phyloP scores from a whole-genome alignment of 768 basidiomycete species.

The Naganishia onofrii region DNA sequence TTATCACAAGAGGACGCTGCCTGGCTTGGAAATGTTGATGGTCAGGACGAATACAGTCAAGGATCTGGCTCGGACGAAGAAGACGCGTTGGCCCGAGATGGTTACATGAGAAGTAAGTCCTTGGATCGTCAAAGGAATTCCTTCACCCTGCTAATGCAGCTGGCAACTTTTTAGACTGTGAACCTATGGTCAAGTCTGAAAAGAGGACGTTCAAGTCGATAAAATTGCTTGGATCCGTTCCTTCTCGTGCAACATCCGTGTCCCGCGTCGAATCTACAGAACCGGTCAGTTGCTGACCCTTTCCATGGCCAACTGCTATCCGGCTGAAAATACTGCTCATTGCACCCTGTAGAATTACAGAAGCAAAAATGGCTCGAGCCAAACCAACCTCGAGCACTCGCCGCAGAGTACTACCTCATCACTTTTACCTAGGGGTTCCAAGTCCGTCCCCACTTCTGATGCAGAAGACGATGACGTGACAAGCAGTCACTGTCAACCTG shows the following conservation, averaged over 20 bases:
- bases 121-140: background rate
- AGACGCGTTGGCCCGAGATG: background rate
- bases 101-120: constrained; percentile 17
- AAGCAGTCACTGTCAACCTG: background rate
- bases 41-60: background rate
- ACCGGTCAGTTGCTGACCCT: background rate
- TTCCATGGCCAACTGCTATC: background rate
- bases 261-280: background rate
- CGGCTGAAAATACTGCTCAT: background rate
- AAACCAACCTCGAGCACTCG: background rate
- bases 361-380: background rate
- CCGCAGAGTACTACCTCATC: background rate
- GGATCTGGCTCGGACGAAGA: constrained; percentile 5
- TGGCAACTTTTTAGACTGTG: background rate
- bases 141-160: background rate
- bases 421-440: background rate
- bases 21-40: no score
- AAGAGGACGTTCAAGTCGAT: constrained; percentile 11
- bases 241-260: background rate
- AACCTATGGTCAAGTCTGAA: constrained; percentile 5
- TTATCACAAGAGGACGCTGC: background rate
- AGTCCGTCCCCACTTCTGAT: background rate
- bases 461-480: constrained; percentile 17
- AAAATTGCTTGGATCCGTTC: constrained; percentile 6
- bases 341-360: background rate